These are phyloP conservation scores for Apiotrichum brassicae DNA, from an alignment of 1,284 basidiomycete genomes.

Conservation along the genomic window DNA sequence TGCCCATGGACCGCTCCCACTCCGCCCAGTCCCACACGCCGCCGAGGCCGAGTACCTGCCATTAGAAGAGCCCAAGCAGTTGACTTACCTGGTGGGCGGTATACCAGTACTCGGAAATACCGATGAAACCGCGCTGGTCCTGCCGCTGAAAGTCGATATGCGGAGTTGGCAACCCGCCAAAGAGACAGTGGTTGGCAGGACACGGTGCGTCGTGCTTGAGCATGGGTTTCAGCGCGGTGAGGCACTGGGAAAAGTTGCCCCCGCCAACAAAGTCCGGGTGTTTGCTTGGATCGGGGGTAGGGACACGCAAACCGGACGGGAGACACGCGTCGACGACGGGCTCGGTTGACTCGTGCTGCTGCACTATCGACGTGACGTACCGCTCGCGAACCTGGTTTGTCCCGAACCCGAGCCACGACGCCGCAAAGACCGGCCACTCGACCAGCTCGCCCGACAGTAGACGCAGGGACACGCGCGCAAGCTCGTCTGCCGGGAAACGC, in stretches of 20 bases:
- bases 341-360: slow-evolving; percentile 11
- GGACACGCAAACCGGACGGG: slow-evolving; percentile 60
- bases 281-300: slow-evolving; percentile 52
- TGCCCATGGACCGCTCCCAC: slow-evolving; percentile 84
- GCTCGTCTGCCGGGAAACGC: slow-evolving; percentile 51
- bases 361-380: slow-evolving; percentile 67
- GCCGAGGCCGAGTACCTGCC: slow-evolving; percentile 84
- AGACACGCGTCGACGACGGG: slow-evolving; percentile 78
- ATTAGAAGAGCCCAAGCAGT: not conserved
- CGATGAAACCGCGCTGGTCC: slow-evolving; percentile 70
- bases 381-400: slow-evolving; percentile 92
- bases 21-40: slow-evolving; percentile 93
- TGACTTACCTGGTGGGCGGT: slow-evolving; percentile 61
- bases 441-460: slow-evolving; percentile 80
- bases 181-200: slow-evolving; percentile 79
- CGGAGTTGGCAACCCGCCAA: slow-evolving; percentile 85
- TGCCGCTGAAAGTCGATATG: slow-evolving; percentile 83
- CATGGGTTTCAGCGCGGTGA: slow-evolving; percentile 65
- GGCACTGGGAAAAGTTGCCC: slow-evolving; percentile 82
- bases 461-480: slow-evolving; percentile 75
- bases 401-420: slow-evolving; percentile 97
- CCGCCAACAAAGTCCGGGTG: slow-evolving; percentile 71
- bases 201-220: slow-evolving; percentile 83
- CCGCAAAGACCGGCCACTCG: slow-evolving; percentile 89
- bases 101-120: slow-evolving; percentile 99